Base-by-base conservation (phyloP, 805 yeast genomes). In the Cyberlindnera amylophila region DNA sequence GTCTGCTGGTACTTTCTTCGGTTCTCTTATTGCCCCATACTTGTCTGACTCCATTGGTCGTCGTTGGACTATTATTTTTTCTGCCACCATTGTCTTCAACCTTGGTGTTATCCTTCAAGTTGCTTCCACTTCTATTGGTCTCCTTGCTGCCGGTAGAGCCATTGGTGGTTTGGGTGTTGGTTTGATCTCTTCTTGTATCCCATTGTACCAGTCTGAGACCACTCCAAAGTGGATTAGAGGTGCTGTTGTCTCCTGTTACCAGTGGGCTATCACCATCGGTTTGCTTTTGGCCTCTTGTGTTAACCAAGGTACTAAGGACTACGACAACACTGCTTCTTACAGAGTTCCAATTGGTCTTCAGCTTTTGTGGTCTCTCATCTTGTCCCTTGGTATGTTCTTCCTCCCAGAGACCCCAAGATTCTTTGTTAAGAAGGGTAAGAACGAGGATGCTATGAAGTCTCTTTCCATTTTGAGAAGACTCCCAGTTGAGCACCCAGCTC, bases 211-310 rank as follows among this genome's bases (percentile, higher is more conserved):
- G 66, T 81, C 89, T 21, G 93, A 85, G 62, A 79, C 86, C 24
- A 74, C 88, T 14, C 93, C 91, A 31, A 79, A 75, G 55, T 80
- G 84, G 72, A 75, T 84, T 41, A 72, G 93, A 65, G 93, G 93
- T 52, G 77, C 88, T 15, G 72, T 82, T 50, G 89, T 84, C 40
- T 77, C 84, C 46, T 76, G 85, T 49, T 86, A 82, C 63, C 93
- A 85, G 61, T 73, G 81, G 70, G 81, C 83, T 34, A 67, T 70
- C 53, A 82, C 91, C 6, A 72, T 86, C 68, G 93, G 93, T 41
- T 62, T 83, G 42, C 62, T 81, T 38, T 69, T 86, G 33, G 89
- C 90, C 12, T 74, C 83, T 53, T 76, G 84, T 47, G 77, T 83
- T 34, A 79, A 83, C 56, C 84, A 82, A 54, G 88, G 83, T 32